Base-by-base conservation (phyloP, 139 green algal species). In the Desmodesmus armatus region DNA sequence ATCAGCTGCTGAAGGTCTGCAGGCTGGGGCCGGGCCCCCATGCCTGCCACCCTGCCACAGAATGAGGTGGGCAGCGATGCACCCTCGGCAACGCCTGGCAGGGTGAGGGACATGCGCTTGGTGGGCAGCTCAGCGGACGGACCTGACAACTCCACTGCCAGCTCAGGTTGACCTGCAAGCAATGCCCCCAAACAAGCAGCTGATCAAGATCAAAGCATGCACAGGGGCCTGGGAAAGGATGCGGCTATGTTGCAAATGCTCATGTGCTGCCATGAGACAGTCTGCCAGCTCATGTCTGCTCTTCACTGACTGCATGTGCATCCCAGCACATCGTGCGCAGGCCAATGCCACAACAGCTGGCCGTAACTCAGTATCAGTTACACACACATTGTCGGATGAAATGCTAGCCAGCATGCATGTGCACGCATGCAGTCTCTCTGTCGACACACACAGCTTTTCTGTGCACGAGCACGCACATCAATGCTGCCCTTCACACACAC, bases 101-200 rank as follows among this genome's bases (percentile, higher is more conserved):
- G 7, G 31, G 47, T 17, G 27, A 69, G 35, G 6, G 73, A 80
- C 55, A 65, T 82, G 55, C 76, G 76, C 55, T 82, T 82, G 55
- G 55, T 55, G 23, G 53, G 39, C 25, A 82, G 35, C 29, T 82
- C 76, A 3, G 76, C 76, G 19, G 76, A 82, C 25, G 76, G 76
- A 2, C 76, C 76, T 7, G 76, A 82, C 53, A 73, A 55, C 76
- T 82, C 76, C 6, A 82, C 76, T 41, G 76, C n/a, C 25, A 82
- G 39, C 21, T 21, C 41, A 25, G 25, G 27, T 33, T 35, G 35
- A 44, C 7, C 35, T 43, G 66, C 33, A 49, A 29, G 33, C 33
- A 49, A 33, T 29, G 41, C 15, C 9, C 21, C 21, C 69, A 69
- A 69, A 5, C 5, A 29, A n/a, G 60, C 11, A 17, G 13, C 60